Conservation (phyloP, 768 basidiomycete species). For the Boletus vinaceobasis region DNA sequence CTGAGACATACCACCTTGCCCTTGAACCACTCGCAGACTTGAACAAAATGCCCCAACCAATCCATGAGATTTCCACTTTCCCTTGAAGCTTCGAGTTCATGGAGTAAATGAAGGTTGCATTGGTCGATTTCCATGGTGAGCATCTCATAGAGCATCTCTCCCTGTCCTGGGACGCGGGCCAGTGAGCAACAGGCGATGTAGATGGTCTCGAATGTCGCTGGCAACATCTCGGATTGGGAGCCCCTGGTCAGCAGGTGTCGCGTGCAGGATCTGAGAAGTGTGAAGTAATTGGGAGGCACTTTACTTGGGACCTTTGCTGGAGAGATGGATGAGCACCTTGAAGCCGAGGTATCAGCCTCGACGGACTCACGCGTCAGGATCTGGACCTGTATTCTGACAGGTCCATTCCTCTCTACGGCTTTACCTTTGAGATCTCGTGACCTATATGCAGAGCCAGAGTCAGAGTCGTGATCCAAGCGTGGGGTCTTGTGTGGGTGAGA, state of each 20-base stretch:
- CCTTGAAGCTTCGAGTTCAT: constrained; percentile 31
- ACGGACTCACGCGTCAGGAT: constrained; percentile 38
- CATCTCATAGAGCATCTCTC: constrained; percentile 55
- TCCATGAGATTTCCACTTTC: constrained; percentile 31
- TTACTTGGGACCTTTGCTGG: constrained; percentile 11
- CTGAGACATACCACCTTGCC: constrained; percentile 51
- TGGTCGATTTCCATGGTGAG: constrained; percentile 61
- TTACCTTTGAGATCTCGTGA: constrained; percentile 34
- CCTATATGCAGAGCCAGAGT: constrained; percentile 65
- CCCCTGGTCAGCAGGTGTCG: constrained; percentile 40
- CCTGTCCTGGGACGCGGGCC: constrained; percentile 51
- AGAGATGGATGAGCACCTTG: background rate
- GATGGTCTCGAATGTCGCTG: constrained; percentile 53
- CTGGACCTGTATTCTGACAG: constrained; percentile 47
- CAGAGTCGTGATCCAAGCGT: constrained; percentile 62
- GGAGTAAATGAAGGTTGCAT: constrained; percentile 41
- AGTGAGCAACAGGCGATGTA: constrained; percentile 55
- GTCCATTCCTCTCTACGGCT: constrained; percentile 29
- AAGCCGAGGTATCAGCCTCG: background rate
- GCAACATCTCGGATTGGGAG: constrained; percentile 30
- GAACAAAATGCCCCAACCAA: constrained; percentile 61
- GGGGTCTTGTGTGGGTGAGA: constrained; percentile 67
- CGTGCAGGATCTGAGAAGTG: constrained; percentile 36
- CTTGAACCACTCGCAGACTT: constrained; percentile 61
- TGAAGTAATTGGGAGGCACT: constrained; percentile 19